phyloP scores from a whole-genome alignment of 345 rosid species.

The Gossypium stocksii region DNA sequence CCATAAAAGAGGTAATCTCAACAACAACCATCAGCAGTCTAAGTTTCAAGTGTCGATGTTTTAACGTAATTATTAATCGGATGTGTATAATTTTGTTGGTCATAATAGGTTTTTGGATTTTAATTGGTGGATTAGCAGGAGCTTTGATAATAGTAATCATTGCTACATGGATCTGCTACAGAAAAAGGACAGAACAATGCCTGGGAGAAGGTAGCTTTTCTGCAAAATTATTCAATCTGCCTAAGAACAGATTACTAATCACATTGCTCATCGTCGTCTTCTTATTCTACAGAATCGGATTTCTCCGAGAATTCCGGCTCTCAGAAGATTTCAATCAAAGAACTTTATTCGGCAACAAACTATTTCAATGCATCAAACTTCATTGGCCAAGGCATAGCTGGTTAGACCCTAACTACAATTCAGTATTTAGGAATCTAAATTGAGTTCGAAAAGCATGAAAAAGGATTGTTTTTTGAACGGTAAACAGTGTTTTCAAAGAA shows the following conservation, averaged over 20 bases:
- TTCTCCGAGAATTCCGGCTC: slow-evolving; percentile 19
- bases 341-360: slow-evolving; percentile 50
- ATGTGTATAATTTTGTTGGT: background rate
- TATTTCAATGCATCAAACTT: slow-evolving; percentile 42
- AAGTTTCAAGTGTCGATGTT: background rate
- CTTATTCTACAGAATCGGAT: slow-evolving; percentile 20
- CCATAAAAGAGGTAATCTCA: slow-evolving; percentile 13
- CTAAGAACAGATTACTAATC: background rate
- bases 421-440: background rate
- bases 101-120: slow-evolving; percentile 28
- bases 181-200: slow-evolving; percentile 10
- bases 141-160: slow-evolving; percentile 21
- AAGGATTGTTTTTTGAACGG: background rate
- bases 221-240: background rate
- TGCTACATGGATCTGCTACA: slow-evolving; percentile 27
- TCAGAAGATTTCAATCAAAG: slow-evolving; percentile 37
- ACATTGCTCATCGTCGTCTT: background rate
- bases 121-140: slow-evolving; percentile 28
- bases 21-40: background rate
- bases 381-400: slow-evolving; percentile 63
- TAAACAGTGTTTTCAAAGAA: too few species aligned
- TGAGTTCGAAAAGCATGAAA: background rate
- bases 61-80: background rate
- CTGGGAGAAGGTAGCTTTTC: slow-evolving; percentile 23
- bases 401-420: slow-evolving; percentile 27